Evolutionary conservation across 2,329 filamentous ascomycete species (phyloP).

Genomic region (Fusarium mexicanum): DNA sequence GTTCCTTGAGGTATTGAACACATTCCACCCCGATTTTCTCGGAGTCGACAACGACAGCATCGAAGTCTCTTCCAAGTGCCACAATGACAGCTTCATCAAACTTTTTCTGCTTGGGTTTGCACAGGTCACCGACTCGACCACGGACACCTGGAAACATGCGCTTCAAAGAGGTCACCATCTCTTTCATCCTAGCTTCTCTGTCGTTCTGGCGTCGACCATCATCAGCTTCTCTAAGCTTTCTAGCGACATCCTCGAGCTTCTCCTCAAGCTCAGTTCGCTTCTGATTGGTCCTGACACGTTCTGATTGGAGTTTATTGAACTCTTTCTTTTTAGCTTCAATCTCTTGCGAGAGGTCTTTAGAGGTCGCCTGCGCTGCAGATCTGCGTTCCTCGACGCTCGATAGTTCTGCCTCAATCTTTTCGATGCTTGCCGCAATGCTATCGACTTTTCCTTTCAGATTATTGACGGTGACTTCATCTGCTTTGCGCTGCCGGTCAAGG

Average conservation of each 20-base stretch:
- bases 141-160: slow-evolving; percentile 92
- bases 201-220: slow-evolving; percentile 87
- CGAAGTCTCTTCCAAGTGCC: slow-evolving; percentile 90
- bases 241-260: slow-evolving; percentile 83
- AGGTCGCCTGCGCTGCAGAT: slow-evolving; percentile 66
- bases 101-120: slow-evolving; percentile 97
- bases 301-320: slow-evolving; percentile 84
- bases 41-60: slow-evolving; percentile 93
- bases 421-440: slow-evolving; percentile 75
- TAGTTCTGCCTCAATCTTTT: slow-evolving; percentile 79
- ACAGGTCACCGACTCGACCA: slow-evolving; percentile 89
- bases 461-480: slow-evolving; percentile 89
- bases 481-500: slow-evolving; percentile 87
- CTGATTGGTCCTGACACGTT: slow-evolving; percentile 82
- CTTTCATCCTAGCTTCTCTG: slow-evolving; percentile 80
- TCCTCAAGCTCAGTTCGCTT: slow-evolving; percentile 90
- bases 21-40: slow-evolving; percentile 95
- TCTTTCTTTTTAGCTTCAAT: slow-evolving; percentile 91
- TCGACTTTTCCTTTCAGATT: slow-evolving; percentile 91
- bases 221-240: slow-evolving; percentile 85
- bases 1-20: slow-evolving; percentile 92
- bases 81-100: slow-evolving; percentile 93
- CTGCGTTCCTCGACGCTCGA: slow-evolving; percentile 75
- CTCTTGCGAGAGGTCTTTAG: slow-evolving; percentile 77
- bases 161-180: slow-evolving; percentile 86